Evolutionary conservation across 2,329 filamentous ascomycete genomes (phyloP), one percentile per base, ranked within the genome.

Genomic region (Tolypocladium tundrense): DNA sequence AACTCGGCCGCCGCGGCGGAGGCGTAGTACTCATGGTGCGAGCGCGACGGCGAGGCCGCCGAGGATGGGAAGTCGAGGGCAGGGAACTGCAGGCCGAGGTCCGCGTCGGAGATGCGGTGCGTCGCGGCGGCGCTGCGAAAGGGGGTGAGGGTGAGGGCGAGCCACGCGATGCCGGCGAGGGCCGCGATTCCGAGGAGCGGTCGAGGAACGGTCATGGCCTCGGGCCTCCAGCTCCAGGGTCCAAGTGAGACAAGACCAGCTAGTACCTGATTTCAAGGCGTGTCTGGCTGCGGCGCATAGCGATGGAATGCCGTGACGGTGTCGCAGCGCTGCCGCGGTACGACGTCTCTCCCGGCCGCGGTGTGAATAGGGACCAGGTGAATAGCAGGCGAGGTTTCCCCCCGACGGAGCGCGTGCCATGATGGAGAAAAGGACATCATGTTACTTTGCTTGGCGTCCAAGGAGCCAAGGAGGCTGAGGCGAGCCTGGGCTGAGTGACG

Each of bases 1-100:
- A 72, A 66, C 1, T 64, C 61, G 31, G 54, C 64, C 10, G 56
- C 56, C 14, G 56, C 56, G 19, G 42, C 21, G 16, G 56, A 58
- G 24, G 40, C 52, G 56, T 58, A 58, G 51, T 54, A 58, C 2
- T 37, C 56, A n/a, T 37, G 40, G 54, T 55, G 54, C 10, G 39
- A 10, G 40, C 7, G 21, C 4, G 41, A 37, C 19, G 41, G 41
- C 6, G 45, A 50, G 16, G 27, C 45, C 10, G 53, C 16, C 3
- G 53, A 35, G 14, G 27, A 16, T 0, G 54, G 9, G 3, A 55
- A 55, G 54, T 48, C 35, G 54, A 55, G 54, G 16, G 39, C 19
- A 7, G 54, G 54, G 19, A 55, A 37, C 27, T 13, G 40, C 27
- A 55, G n/a, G 41, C 41, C 7, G 16, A 55, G 54, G n/a, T 55